A percentile compares a stretch with the other conserved stretches of the same genome.
Evolutionary conservation across 2,329 filamentous ascomycete species (phyloP).

Genomic region (Neoscytalidium dimidiatum): DNA sequence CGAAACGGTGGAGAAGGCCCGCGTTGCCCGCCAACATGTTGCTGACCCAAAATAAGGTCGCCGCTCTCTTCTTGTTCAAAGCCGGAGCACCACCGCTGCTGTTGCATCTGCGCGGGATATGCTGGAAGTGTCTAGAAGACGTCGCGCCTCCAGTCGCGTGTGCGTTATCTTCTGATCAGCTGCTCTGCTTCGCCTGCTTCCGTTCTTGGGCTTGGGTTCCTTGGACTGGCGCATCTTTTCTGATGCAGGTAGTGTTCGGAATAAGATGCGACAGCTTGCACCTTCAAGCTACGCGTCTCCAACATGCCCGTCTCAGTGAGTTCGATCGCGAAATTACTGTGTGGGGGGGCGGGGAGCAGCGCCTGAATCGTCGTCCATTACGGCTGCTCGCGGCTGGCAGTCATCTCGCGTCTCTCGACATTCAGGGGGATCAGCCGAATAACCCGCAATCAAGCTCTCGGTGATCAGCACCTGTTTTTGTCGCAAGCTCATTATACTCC

Average conservation of each 20-base stretch:
- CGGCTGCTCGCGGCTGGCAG: background rate
- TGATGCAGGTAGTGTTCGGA: constrained; percentile 5
- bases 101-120: background rate
- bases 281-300: background rate
- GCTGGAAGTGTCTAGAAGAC: background rate
- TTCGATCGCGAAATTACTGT: background rate
- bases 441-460: background rate
- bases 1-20: constrained; percentile 25
- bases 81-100: background rate
- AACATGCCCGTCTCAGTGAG: background rate
- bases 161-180: background rate
- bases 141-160: background rate
- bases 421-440: constrained; percentile 12
- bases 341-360: background rate
- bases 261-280: background rate
- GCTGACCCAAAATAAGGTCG: constrained; percentile 23
- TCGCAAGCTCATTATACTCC: constrained; percentile 6
- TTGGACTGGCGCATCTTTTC: background rate
- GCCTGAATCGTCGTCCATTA: background rate
- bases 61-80: background rate
- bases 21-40: constrained; percentile 15
- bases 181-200: background rate
- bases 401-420: background rate
- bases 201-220: background rate
- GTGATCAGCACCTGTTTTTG: background rate